Conservation (phyloP, 2,329 filamentous ascomycete species). For the Clonostachys chloroleuca region DNA sequence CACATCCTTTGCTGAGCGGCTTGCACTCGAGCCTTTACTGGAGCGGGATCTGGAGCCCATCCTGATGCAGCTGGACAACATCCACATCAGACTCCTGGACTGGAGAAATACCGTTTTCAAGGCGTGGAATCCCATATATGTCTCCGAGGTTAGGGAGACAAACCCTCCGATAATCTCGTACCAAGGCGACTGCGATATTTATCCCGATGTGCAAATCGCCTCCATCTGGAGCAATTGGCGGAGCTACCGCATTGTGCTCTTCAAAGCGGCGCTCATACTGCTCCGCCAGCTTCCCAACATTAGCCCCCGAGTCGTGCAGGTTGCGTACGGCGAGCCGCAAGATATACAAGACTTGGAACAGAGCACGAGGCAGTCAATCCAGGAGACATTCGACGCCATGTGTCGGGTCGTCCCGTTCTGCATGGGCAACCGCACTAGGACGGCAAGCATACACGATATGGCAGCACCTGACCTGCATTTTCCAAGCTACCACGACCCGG, state of each 20-base stretch:
- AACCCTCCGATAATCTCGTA: slow-evolving; percentile 4
- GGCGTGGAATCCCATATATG: slow-evolving; percentile 3
- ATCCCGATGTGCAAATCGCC: slow-evolving; percentile 9
- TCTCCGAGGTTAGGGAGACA: neutral
- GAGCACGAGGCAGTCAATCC: too few relatives aligned
- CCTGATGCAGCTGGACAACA: slow-evolving; percentile 2
- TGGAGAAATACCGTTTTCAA: slow-evolving; percentile 6
- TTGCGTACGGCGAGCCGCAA: slow-evolving; percentile 1
- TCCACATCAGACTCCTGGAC: slow-evolving; percentile 3
- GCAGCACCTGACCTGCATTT: slow-evolving; percentile 4
- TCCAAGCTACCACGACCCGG: slow-evolving; percentile 7
- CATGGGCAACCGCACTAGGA: slow-evolving; percentile 7
- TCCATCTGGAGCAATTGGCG: slow-evolving; percentile 11
- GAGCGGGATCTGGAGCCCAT: slow-evolving; percentile 2
- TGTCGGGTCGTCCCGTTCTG: slow-evolving; percentile 9
- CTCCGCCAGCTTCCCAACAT: neutral
- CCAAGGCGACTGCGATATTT: slow-evolving; percentile 8
- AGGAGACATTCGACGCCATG: slow-evolving; percentile 5
- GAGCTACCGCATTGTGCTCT: slow-evolving; percentile 6
- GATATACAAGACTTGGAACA: slow-evolving; percentile 2
- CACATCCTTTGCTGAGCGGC: neutral
- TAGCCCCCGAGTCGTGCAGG: neutral
- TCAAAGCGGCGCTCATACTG: slow-evolving; percentile 6
- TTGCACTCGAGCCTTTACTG: too few relatives aligned
- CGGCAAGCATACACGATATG: slow-evolving; percentile 7